A percentile compares a stretch with the other conserved stretches of the same genome.
Evolutionary conservation across 345 rosid genomes (phyloP).

Genomic region (Lepidium sativum): DNA sequence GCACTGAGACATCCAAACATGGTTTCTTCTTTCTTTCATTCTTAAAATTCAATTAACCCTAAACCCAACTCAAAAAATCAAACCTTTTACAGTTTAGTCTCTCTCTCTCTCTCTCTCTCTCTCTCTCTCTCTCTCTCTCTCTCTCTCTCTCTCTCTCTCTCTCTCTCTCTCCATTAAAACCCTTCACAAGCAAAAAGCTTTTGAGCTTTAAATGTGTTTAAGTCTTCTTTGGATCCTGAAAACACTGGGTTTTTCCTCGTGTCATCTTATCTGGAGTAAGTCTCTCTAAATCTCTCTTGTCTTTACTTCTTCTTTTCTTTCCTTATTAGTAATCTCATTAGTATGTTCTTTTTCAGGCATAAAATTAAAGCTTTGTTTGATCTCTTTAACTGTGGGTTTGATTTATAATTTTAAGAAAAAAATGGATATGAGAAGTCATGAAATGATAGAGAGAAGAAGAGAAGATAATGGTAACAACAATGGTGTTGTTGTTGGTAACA

Average conservation of each 20-base stretch:
- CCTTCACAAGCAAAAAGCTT: slow-evolving; percentile 19
- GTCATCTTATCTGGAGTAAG: slow-evolving; percentile 22
- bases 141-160: no score
- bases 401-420: neutral
- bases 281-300: slow-evolving; percentile 10
- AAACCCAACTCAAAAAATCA: neutral
- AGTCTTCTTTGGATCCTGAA: slow-evolving; percentile 14
- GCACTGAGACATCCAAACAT: slow-evolving; percentile 54
- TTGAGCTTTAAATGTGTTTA: slow-evolving; percentile 26
- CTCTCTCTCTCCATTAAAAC: slow-evolving; percentile 26
- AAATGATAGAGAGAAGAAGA: slow-evolving; percentile 39
- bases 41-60: slow-evolving; percentile 10
- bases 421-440: slow-evolving; percentile 30
- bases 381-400: slow-evolving; percentile 2
- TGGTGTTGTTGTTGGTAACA: neutral
- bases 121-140: no score
- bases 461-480: slow-evolving; percentile 40
- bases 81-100: slow-evolving; percentile 15
- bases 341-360: slow-evolving; percentile 25
- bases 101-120: no score
- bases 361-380: neutral
- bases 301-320: slow-evolving; percentile 11
- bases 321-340: slow-evolving; percentile 18
- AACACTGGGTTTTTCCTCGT: slow-evolving; percentile 17
- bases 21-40: slow-evolving; percentile 16